Conservation (phyloP, 441 rosid genomes). For the Kokia cookei region DNA sequence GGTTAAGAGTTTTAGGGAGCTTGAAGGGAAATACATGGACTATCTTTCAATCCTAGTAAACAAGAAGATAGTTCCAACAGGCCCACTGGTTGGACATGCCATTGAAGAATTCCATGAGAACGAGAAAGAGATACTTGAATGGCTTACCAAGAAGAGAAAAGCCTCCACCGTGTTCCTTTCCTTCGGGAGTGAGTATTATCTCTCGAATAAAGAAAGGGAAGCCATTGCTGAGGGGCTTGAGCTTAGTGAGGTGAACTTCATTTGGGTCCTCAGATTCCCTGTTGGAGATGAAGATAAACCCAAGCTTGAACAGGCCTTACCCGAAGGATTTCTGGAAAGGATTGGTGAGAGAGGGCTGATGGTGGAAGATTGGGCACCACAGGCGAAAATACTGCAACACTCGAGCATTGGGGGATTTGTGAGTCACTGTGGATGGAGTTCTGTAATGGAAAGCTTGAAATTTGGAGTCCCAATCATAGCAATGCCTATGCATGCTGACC, state of each 20-base stretch:
- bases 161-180: conserved; percentile 27
- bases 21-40: conserved; percentile 25
- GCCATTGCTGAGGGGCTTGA: conserved; percentile 29
- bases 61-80: conserved; percentile 23
- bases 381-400: conserved; percentile 14
- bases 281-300: conserved; percentile 5
- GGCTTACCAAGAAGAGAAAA: conserved; percentile 22
- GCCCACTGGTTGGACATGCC: conserved; percentile 25
- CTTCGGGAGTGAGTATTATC: conserved; percentile 33
- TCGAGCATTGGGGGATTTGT: conserved; percentile 22
- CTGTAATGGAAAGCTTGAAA: conserved; percentile 25
- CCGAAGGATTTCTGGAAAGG: conserved; percentile 19
- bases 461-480: conserved; percentile 29
- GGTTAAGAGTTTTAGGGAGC: conserved; percentile 20
- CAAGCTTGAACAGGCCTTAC: conserved; percentile 6
- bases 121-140: conserved; percentile 7
- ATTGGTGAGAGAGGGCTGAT: conserved; percentile 13
- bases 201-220: conserved; percentile 20
- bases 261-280: conserved; percentile 30
- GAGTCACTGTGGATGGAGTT: conserved; percentile 37
- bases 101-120: neutral
- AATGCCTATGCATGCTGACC: conserved; percentile 30
- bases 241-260: conserved; percentile 23
- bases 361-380: conserved; percentile 26
- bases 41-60: conserved; percentile 9